phyloP scores from a whole-genome alignment of 1,284 basidiomycete species.

The Cryptococcus amylolentus region DNA sequence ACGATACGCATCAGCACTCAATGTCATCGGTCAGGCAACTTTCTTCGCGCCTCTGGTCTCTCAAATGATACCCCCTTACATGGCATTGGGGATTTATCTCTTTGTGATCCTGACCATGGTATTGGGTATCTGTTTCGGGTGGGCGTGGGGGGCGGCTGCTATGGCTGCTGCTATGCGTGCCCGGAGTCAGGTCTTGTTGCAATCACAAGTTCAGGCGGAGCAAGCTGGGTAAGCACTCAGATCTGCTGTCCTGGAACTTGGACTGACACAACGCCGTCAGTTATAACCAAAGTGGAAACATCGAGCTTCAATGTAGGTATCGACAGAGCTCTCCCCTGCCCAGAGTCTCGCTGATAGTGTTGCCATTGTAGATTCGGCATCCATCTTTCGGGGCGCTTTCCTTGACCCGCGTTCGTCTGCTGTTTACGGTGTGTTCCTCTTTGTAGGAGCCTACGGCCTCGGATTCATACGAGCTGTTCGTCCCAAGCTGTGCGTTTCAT shows the following conservation, averaged over 20 bases:
- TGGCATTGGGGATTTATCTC: conserved; percentile 42
- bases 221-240: conserved; percentile 51
- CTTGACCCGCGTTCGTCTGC: conserved; percentile 59
- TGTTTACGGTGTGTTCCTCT: conserved; percentile 69
- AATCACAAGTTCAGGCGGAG: conserved; percentile 53
- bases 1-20: conserved; percentile 19
- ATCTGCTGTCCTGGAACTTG: background rate
- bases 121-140: conserved; percentile 64
- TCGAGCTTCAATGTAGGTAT: conserved; percentile 52
- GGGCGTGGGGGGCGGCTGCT: conserved; percentile 68
- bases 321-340: background rate
- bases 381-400: conserved; percentile 64
- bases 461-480: conserved; percentile 60
- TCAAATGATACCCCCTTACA: conserved; percentile 43
- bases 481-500: conserved; percentile 55
- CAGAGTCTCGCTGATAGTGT: background rate
- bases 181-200: conserved; percentile 57
- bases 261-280: conserved; percentile 32
- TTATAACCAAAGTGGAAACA: conserved; percentile 54
- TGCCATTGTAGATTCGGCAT: conserved; percentile 42
- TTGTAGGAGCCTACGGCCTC: conserved; percentile 61
- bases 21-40: conserved; percentile 29
- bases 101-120: conserved; percentile 55
- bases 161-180: conserved; percentile 65
- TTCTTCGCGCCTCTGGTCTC: conserved; percentile 41